phyloP scores from a whole-genome alignment of 176 grass and related monocot species.

The Hyparrhenia diplandra region DNA sequence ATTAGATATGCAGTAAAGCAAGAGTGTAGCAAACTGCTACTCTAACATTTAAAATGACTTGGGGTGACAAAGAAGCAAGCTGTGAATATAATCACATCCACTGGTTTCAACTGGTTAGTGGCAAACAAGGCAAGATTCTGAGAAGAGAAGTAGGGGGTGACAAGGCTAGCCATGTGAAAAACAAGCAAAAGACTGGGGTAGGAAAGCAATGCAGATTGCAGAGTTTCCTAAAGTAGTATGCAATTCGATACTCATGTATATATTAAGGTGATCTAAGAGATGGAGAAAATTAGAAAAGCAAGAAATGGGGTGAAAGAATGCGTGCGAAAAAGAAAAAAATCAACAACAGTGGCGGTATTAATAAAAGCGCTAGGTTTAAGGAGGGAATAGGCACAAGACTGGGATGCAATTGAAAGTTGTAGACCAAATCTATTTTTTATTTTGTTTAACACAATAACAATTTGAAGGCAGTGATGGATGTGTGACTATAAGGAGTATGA shows the following conservation, averaged over 20 bases:
- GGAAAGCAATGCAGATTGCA: not conserved
- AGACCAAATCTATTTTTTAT: too few species aligned
- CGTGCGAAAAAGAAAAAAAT: not conserved
- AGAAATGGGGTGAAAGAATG: not conserved
- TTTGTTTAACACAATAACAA: too few species aligned
- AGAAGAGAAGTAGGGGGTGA: not conserved
- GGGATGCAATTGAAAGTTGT: not conserved
- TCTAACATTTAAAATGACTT: not conserved
- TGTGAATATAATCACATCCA: not conserved
- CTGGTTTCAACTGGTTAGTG: not conserved
- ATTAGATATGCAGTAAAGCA: not conserved
- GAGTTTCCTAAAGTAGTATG: not conserved
- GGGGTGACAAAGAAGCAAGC: constrained; percentile 10
- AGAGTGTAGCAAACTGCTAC: not conserved
- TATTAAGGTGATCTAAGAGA: not conserved
- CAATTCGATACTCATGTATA: not conserved
- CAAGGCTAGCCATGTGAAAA: not conserved
- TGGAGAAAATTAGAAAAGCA: not conserved
- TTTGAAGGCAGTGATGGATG: too few species aligned
- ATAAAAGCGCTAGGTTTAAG: not conserved
- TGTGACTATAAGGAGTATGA: not conserved
- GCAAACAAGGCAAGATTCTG: not conserved
- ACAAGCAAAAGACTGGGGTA: not conserved
- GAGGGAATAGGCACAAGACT: not conserved
- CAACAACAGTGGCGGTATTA: not conserved